A percentile compares a stretch with the other conserved stretches of the same genome.
Evolutionary conservation across 2,329 filamentous ascomycete genomes (phyloP).

Genomic region (Verruconis gallopava): DNA sequence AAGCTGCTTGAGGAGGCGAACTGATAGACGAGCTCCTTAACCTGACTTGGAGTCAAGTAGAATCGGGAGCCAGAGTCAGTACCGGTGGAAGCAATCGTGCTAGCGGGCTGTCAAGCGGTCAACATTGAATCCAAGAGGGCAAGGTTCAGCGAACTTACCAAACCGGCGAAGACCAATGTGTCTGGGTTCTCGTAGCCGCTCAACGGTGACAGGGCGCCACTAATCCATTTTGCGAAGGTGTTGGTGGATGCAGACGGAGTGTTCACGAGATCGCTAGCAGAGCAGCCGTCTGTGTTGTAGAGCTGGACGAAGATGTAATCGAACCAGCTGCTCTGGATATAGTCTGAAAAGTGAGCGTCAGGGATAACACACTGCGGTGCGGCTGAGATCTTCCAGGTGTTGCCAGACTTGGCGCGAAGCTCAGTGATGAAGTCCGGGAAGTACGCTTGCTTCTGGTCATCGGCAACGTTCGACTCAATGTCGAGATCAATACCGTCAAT

Average conservation of each 20-base stretch:
- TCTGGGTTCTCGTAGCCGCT: conserved; percentile 1
- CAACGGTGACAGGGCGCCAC: conserved; percentile 1
- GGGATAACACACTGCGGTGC: conserved; percentile 41
- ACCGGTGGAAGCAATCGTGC: conserved; percentile 10
- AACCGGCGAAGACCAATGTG: conserved; percentile 35
- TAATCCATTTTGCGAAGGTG: conserved; percentile 30
- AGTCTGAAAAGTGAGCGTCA: conserved; percentile 33
- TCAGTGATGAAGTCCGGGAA: conserved; percentile 31
- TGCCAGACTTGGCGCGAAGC: conserved; percentile 23
- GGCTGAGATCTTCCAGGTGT: conserved; percentile 37
- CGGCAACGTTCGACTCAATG: conserved; percentile 21
- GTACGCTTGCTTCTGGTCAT: background rate
- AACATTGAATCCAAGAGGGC: background rate
- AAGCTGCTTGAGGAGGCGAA: conserved; percentile 33
- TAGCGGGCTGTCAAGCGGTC: conserved; percentile 1
- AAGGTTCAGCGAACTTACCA: no score
- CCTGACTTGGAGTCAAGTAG: conserved; percentile 37
- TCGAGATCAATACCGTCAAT: conserved; percentile 44
- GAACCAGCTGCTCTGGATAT: conserved; percentile 32
- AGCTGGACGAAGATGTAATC: conserved; percentile 45
- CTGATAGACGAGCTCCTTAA: conserved; percentile 30
- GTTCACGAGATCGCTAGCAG: conserved; percentile 31
- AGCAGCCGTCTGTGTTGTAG: conserved; percentile 41
- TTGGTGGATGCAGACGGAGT: conserved; percentile 30
- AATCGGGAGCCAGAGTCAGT: conserved; percentile 21